These are phyloP conservation scores for Apiospora hydei DNA, from an alignment of 2,329 filamentous ascomycete species.

Conservation along the genomic window DNA sequence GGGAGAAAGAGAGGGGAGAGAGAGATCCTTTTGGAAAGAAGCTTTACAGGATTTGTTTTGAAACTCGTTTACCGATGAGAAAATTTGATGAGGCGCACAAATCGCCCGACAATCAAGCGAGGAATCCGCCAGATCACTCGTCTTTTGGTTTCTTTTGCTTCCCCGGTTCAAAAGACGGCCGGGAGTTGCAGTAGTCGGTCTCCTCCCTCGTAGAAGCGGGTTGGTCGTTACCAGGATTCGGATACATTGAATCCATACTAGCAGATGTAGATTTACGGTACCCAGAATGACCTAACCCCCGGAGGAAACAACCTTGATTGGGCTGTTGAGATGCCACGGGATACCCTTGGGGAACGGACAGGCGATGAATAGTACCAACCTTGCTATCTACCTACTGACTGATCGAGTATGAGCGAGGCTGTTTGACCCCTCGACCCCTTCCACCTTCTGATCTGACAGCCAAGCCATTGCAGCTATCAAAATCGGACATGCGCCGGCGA, in stretches of 20 bases:
- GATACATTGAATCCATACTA: conserved; percentile 8
- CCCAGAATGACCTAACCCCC: conserved; percentile 16
- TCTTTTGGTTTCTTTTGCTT: conserved; percentile 12
- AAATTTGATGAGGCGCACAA: conserved; percentile 16
- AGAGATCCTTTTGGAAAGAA: neutral
- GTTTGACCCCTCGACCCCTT: neutral
- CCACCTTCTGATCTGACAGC: neutral
- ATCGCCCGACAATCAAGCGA: conserved; percentile 19
- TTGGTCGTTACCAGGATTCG: neutral
- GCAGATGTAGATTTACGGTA: neutral
- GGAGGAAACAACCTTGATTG: neutral
- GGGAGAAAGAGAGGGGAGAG: no score
- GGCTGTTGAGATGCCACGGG: neutral
- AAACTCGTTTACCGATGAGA: conserved; percentile 7
- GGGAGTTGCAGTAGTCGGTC: conserved; percentile 17
- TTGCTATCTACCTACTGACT: neutral
- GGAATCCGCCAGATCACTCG: neutral
- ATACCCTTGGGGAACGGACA: neutral
- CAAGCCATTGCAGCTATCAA: neutral
- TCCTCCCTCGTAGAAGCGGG: conserved; percentile 17
- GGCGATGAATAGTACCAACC: neutral
- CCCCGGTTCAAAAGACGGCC: conserved; percentile 20
- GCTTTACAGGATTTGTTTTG: conserved; percentile 1
- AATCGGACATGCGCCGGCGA: neutral
- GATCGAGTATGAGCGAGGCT: neutral